A percentile compares a stretch with the other conserved stretches of the same genome.
These are phyloP conservation scores for Tympanopsis confertula DNA, from an alignment of 2,329 filamentous ascomycete species.

Conservation along the genomic window DNA sequence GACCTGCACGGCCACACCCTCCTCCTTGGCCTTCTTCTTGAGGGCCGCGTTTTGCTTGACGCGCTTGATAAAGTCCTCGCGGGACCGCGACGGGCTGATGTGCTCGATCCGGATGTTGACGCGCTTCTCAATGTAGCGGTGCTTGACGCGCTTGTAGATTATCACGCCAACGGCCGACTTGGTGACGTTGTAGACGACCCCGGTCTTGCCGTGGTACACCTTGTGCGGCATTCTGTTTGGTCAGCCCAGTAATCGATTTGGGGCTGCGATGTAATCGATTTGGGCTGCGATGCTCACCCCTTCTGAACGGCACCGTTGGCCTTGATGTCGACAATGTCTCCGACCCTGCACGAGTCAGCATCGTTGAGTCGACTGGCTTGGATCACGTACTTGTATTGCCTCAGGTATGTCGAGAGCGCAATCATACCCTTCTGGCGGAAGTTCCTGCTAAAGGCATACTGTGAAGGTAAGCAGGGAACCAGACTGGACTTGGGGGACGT, in stretches of 20 bases:
- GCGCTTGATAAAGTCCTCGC: constrained; percentile 90
- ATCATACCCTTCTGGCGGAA: constrained; percentile 96
- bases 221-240: constrained; percentile 82
- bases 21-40: constrained; percentile 85
- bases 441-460: constrained; percentile 85
- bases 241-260: neutral
- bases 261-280: too few species aligned
- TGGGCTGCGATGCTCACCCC: constrained; percentile 57
- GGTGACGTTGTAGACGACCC: constrained; percentile 97
- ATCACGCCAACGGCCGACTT: constrained; percentile 96
- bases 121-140: constrained; percentile 99
- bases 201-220: constrained; percentile 99
- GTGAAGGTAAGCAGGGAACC: constrained; percentile 6
- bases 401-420: constrained; percentile 84
- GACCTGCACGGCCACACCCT: constrained; percentile 76
- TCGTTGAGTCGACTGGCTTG: too few species aligned
- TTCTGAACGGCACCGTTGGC: constrained; percentile 97
- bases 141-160: constrained; percentile 98
- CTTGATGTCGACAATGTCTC: constrained; percentile 98
- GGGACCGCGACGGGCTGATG: constrained; percentile 83
- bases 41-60: constrained; percentile 93
- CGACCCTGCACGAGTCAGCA: constrained; percentile 59
- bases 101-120: constrained; percentile 99
- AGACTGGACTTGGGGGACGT: constrained; percentile 25
- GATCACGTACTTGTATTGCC: constrained; percentile 78